Base-by-base conservation (phyloP, 2,329 filamentous ascomycete genomes). In the Aspergillus quadrilineatus region DNA sequence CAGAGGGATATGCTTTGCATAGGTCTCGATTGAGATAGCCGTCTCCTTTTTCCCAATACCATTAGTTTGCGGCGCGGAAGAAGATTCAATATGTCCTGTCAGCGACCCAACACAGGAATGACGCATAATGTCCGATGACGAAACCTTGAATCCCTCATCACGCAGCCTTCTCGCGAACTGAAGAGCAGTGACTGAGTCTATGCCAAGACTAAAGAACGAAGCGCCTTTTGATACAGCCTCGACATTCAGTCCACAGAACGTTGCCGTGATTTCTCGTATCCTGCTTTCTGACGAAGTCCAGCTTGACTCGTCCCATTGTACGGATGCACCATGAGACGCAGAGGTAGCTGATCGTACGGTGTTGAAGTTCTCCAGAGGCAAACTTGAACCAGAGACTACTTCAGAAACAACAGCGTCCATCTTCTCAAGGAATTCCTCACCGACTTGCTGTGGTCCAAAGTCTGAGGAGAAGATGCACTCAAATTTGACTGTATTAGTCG, bases 51-150 rank as follows among this genome's bases (percentile, higher is more conserved):
- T 42, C 30, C 53, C 43, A 4, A 43, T 15, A 2, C 52, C 61
- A 26, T 63, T 61, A 4, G 36, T 43, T 5, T 53, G 53, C 14
- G 28, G 42, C 9, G 45, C 29, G 8, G 22, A 37, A 6, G 58
- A 56, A 8, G 22, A 8, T 28, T 63, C 61, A 26, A 69, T 42
- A 12, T 63, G 59, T 17, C 53, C 42, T 12, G 67, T 57, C 39
- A 73, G 56, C 1, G 67, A 62, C 6, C 63, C 68, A 6, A 73
- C 60, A 12, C 68, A 68, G 6, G 70, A 62, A 53, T 68, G 67
- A 6, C 70, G 67, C 63, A 75, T 69, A 4, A 74, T 62, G 56
- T 73, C 71, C 6, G 72, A 66, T 6, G 71, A 72, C 1, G 71
- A 69, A n/a, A 66, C 64, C 7, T 60, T 50, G 29, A 73, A 46